Evolutionary conservation across 164 flowering plant species (phyloP), one percentile per base, ranked within the genome.

Genomic region (Piper betle): DNA sequence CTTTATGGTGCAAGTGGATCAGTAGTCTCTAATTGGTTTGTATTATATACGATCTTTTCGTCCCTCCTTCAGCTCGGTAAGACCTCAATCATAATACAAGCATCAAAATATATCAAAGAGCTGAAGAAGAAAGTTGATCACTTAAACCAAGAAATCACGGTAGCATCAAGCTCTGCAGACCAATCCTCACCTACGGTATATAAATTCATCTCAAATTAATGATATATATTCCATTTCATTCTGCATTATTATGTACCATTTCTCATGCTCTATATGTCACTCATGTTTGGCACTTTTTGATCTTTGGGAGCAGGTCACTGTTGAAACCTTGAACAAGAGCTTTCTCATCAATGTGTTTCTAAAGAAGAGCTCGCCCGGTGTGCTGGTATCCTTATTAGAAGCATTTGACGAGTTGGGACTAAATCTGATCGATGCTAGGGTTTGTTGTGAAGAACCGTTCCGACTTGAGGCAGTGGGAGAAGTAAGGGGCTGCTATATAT

Each of bases 351-450:
- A 81, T 64, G 86, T 88, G 53, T 76, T 69, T 3, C 79, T 78
- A 19, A 82, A 79, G 52, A 77, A 66, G 65, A 78, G 78, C 68
- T 74, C 79, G 61, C 85, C 85, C 0, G 96, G 91, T 18, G 66
- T 88, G 81, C 89, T 88, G 11, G 83, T 83, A 5, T 77, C 79
- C 18, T 73, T 86, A 60, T 69, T 88, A 39, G 87, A 86, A 70
- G 84, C 83, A 4, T 86, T 88, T 65, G 93, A 88, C n/a, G 88
- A 81, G 58, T 73, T 88, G 60, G 90, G 93, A 0, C 87, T 88
- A 8, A 78, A 74, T 58, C 87, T 88, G 55, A 75, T 79, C 17
- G 86, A 88, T 59, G 96, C 96, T 66, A 79, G 81, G 72, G 84
- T 79, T 81, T 80, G 93, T 55, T 86, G 91, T 70, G 58, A 78